Percentiles rank a stretch among this genome's conserved stretches.
phyloP scores from a whole-genome alignment of 164 flowering plant species.

The Vitis rupestris region DNA sequence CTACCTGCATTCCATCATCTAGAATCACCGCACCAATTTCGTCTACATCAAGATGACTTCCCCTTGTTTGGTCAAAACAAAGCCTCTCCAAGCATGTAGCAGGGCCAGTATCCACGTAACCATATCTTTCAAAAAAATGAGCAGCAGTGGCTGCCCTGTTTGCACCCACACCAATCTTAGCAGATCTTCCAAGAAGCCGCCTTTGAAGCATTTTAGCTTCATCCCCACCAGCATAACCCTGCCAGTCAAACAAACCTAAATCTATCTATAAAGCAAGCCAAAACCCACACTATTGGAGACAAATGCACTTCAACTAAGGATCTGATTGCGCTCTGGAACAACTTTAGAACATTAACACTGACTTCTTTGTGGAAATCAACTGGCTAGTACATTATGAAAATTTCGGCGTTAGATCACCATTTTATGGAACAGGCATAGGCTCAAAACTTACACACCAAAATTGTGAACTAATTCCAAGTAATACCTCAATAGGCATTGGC shows the following conservation, averaged over 20 bases:
- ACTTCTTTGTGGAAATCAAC: too few species aligned
- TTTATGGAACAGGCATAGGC: too few species aligned
- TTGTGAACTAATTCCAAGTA: too few species aligned
- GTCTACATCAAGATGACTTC: slow-evolving; percentile 13
- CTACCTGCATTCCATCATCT: slow-evolving; percentile 98
- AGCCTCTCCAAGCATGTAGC: slow-evolving; percentile 8
- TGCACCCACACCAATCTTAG: slow-evolving; percentile 77
- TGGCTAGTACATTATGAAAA: too few species aligned
- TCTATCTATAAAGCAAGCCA: too few species aligned
- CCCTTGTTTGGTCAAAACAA: slow-evolving; percentile 17
- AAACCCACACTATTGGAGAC: background rate
- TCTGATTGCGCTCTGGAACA: too few species aligned
- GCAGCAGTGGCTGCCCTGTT: slow-evolving; percentile 61
- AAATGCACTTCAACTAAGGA: background rate
- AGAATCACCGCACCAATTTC: slow-evolving; percentile 65
- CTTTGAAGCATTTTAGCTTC: slow-evolving; percentile 86
- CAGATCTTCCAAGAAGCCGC: slow-evolving; percentile 51
- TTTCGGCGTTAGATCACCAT: too few species aligned
- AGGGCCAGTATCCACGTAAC: slow-evolving; percentile 31
- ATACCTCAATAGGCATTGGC: too few species aligned
- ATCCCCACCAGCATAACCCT: slow-evolving; percentile 98
- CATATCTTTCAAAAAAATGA: slow-evolving; percentile 48
- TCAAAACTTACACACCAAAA: too few species aligned
- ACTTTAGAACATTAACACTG: too few species aligned
- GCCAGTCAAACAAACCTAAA: slow-evolving; percentile 7